Percentiles rank a stretch among this genome's conserved stretches.
Conservation (phyloP, 2,329 filamentous ascomycete species). For the Epichloe festucae region DNA sequence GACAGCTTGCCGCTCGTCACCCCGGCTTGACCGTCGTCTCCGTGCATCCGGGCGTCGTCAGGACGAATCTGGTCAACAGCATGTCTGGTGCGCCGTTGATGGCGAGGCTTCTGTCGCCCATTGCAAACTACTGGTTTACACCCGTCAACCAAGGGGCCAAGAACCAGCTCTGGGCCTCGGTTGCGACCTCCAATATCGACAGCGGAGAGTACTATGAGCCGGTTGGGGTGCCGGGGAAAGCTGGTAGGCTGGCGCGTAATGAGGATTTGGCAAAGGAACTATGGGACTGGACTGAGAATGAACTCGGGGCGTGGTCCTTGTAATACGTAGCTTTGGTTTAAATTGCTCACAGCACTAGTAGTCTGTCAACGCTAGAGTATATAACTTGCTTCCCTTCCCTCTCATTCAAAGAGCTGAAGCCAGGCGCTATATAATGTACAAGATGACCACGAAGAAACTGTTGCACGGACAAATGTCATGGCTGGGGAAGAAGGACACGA, state of each 20-base stretch:
- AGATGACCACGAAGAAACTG: background rate
- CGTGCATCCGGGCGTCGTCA: conserved; percentile 17
- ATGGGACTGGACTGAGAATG: conserved; percentile 24
- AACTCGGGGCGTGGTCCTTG: conserved; percentile 11
- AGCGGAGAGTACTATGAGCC: conserved; percentile 22
- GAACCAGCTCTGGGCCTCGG: conserved; percentile 31
- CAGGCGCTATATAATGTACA: background rate
- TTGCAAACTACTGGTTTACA: conserved; percentile 10
- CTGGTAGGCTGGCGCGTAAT: conserved; percentile 11
- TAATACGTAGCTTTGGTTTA: background rate
- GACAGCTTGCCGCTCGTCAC: conserved; percentile 14
- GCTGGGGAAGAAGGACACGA: background rate
- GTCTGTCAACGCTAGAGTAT: too few relatives aligned
- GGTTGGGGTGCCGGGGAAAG: conserved; percentile 15
- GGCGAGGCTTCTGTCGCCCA: conserved; percentile 5
- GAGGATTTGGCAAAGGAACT: conserved; percentile 17
- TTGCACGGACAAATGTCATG: background rate
- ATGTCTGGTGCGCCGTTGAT: conserved; percentile 5
- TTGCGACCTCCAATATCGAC: conserved; percentile 17
- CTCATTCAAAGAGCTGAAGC: background rate
- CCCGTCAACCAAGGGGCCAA: conserved; percentile 20
- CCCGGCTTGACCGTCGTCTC: conserved; percentile 13
- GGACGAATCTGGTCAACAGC: conserved; percentile 14
- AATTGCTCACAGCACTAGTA: too few relatives aligned
- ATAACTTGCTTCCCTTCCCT: too few relatives aligned